A percentile compares a stretch with the other conserved stretches of the same genome.
Evolutionary conservation across 768 basidiomycete species (phyloP).

Genomic region (Leccinum disarticulatum): DNA sequence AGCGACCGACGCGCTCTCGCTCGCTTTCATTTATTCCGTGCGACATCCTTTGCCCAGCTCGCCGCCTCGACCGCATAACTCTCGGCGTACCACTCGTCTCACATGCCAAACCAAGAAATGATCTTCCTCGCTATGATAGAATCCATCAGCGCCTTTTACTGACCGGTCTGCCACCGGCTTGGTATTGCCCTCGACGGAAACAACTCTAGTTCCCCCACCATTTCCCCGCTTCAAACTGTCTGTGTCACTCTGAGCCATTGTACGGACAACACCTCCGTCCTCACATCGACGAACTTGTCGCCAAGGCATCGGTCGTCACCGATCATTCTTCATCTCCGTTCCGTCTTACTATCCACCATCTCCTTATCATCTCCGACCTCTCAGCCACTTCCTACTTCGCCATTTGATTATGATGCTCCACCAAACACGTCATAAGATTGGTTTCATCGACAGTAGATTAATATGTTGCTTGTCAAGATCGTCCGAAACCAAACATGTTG

Average conservation of each 20-base stretch:
- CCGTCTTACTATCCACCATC: slow-evolving; percentile 36
- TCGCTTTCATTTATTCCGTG: slow-evolving; percentile 69
- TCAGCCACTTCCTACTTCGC: slow-evolving; percentile 10
- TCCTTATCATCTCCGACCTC: slow-evolving; percentile 33
- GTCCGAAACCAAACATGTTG: slow-evolving; percentile 17
- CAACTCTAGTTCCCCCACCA: slow-evolving; percentile 6
- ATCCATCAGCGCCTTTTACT: slow-evolving; percentile 75
- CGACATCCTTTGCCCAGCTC: slow-evolving; percentile 65
- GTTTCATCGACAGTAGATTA: slow-evolving; percentile 16
- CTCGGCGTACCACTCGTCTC: slow-evolving; percentile 48
- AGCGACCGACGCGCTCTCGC: slow-evolving; percentile 43
- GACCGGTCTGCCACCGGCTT: slow-evolving; percentile 62
- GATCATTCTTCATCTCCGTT: slow-evolving; percentile 27
- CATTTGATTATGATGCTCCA: slow-evolving; percentile 14
- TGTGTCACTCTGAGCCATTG: slow-evolving; percentile 25
- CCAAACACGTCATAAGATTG: slow-evolving; percentile 23
- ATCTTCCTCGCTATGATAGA: slow-evolving; percentile 66
- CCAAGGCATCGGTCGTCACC: slow-evolving; percentile 10
- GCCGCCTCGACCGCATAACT: slow-evolving; percentile 64
- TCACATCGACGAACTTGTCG: slow-evolving; percentile 13
- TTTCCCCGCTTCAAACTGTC: slow-evolving; percentile 46
- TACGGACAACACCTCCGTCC: slow-evolving; percentile 56
- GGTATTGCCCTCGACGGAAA: slow-evolving; percentile 11
- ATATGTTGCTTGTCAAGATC: slow-evolving; percentile 32
- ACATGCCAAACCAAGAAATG: slow-evolving; percentile 54